Conservation (phyloP, 352 stramenopile species). For the Phytophthora palmivora region DNA sequence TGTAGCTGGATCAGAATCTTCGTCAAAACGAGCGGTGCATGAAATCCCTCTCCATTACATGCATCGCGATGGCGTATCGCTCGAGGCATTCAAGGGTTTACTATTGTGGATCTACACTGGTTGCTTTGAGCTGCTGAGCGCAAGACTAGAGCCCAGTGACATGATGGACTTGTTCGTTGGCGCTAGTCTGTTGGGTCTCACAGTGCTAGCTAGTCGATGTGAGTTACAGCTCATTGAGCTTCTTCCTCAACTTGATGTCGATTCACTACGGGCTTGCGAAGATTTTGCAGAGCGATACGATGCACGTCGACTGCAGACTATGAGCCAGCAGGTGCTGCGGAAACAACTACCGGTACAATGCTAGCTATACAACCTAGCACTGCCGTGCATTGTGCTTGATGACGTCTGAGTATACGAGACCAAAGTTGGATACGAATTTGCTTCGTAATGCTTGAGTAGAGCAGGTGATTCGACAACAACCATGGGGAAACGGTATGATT, state of each 20-base stretch:
- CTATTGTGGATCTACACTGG: slow-evolving; percentile 82
- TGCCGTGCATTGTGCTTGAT: no score
- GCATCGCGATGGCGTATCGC: slow-evolving; percentile 73
- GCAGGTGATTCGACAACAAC: no score
- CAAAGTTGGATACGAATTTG: no score
- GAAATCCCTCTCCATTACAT: slow-evolving; percentile 76
- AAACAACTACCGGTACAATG: slow-evolving; percentile 22
- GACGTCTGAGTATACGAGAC: no score
- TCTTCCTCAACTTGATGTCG: slow-evolving; percentile 52
- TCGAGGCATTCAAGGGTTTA: slow-evolving; percentile 65
- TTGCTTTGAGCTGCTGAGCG: slow-evolving; percentile 52
- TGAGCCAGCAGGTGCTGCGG: slow-evolving; percentile 50
- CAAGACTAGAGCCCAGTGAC: slow-evolving; percentile 53
- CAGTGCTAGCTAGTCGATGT: slow-evolving; percentile 60
- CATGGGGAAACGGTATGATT: no score
- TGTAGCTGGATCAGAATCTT: background rate
- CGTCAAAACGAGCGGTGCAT: slow-evolving; percentile 29
- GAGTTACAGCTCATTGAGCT: slow-evolving; percentile 66
- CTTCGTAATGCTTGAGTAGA: no score
- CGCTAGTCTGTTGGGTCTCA: slow-evolving; percentile 63
- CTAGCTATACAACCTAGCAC: background rate
- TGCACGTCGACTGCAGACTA: slow-evolving; percentile 52
- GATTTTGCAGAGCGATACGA: slow-evolving; percentile 75
- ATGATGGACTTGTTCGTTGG: slow-evolving; percentile 81
- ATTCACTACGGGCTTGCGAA: slow-evolving; percentile 61